Evolutionary conservation across 1,284 basidiomycete species (phyloP).

Genomic region (Cryptococcus sp.): DNA sequence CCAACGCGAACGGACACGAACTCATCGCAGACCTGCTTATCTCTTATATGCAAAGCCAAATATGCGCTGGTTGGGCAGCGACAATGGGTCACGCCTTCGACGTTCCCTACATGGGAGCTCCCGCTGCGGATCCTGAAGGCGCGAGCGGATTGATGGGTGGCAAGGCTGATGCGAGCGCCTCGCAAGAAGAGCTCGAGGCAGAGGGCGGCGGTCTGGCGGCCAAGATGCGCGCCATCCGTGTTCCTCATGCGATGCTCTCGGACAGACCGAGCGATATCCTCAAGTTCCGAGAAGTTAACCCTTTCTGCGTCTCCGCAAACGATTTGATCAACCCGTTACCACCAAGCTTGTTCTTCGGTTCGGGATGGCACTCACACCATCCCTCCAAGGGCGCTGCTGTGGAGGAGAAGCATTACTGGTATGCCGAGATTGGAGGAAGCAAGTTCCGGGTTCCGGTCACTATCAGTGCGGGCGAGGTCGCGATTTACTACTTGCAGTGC

Average conservation of each 20-base stretch:
- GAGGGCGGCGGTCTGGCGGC: slow-evolving; percentile 31
- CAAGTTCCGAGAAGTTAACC: slow-evolving; percentile 76
- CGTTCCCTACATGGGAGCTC: slow-evolving; percentile 56
- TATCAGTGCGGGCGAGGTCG: slow-evolving; percentile 56
- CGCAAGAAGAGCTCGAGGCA: slow-evolving; percentile 16
- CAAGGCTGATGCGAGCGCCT: slow-evolving; percentile 1
- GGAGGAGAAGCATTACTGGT: slow-evolving; percentile 79
- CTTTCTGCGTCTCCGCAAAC: slow-evolving; percentile 88
- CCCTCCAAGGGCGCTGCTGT: slow-evolving; percentile 58
- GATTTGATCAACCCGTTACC: slow-evolving; percentile 93
- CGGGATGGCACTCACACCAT: slow-evolving; percentile 80
- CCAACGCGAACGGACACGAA: slow-evolving; percentile 74
- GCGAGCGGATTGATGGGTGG: slow-evolving; percentile 45
- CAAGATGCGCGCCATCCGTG: slow-evolving; percentile 53
- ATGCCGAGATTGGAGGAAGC: slow-evolving; percentile 73
- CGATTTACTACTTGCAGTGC: slow-evolving; percentile 57
- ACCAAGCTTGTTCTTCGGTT: slow-evolving; percentile 81
- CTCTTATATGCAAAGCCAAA: slow-evolving; percentile 82
- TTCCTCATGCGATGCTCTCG: slow-evolving; percentile 71
- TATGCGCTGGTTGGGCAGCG: slow-evolving; percentile 79
- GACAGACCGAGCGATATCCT: slow-evolving; percentile 64
- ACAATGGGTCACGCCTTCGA: slow-evolving; percentile 67
- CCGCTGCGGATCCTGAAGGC: slow-evolving; percentile 38
- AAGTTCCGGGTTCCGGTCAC: slow-evolving; percentile 65
- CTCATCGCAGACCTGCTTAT: slow-evolving; percentile 80